Percentiles rank a stretch among this genome's conserved stretches.
These are phyloP conservation scores for Trametes elegans DNA, from an alignment of 768 basidiomycete species.

Conservation along the genomic window DNA sequence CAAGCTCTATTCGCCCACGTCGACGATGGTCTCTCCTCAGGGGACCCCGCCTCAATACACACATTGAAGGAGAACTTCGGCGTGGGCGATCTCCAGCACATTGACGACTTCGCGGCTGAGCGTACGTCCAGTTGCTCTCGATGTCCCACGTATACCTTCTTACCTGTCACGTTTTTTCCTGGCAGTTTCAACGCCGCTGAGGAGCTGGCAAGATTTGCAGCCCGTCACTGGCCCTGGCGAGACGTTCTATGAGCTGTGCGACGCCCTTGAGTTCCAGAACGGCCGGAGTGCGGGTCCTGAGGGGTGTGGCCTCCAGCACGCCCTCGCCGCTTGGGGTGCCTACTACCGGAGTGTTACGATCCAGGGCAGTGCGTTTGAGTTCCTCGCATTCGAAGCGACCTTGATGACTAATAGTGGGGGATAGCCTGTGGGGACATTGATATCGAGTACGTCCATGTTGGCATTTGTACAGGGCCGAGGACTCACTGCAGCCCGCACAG, in stretches of 20 bases:
- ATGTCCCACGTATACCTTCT: background rate
- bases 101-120: conserved; percentile 65
- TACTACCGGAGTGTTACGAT: conserved; percentile 50
- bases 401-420: background rate
- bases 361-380: conserved; percentile 43
- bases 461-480: too few relatives aligned
- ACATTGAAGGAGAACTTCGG: conserved; percentile 59
- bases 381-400: too few relatives aligned
- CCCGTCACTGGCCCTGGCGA: background rate
- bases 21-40: conserved; percentile 50
- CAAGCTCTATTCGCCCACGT: conserved; percentile 58
- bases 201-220: conserved; percentile 58
- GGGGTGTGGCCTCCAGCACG: conserved; percentile 63
- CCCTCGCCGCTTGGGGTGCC: conserved; percentile 57
- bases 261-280: conserved; percentile 61
- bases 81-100: conserved; percentile 50
- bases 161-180: background rate
- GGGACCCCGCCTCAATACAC: conserved; percentile 45
- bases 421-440: conserved; percentile 15
- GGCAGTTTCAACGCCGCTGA: conserved; percentile 40
- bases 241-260: conserved; percentile 57
- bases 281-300: conserved; percentile 44
- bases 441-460: background rate
- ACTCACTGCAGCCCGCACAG: conserved; percentile 54
- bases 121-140: conserved; percentile 30